These are phyloP conservation scores for Candida ipomoeae DNA, from an alignment of 805 yeast species.

Conservation along the genomic window DNA sequence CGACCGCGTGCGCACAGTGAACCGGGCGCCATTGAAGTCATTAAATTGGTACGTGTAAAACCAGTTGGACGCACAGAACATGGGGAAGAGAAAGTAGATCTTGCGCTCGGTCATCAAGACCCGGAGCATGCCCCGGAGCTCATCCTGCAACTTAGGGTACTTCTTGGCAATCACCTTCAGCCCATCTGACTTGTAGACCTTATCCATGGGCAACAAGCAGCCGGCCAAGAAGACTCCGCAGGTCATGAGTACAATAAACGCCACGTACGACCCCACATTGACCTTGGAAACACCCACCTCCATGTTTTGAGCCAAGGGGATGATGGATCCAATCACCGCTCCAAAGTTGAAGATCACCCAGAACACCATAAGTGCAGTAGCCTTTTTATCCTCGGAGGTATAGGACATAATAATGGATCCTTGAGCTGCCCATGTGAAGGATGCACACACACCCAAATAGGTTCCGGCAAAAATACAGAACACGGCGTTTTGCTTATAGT, in stretches of 20 bases:
- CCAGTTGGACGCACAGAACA: constrained; percentile 63
- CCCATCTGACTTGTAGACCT: constrained; percentile 49
- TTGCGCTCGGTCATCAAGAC: constrained; percentile 40
- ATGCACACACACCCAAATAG: constrained; percentile 52
- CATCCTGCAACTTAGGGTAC: constrained; percentile 45
- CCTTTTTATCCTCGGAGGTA: constrained; percentile 51
- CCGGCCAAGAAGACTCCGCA: constrained; percentile 44
- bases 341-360: constrained; percentile 63
- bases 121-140: constrained; percentile 37
- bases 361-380: constrained; percentile 49
- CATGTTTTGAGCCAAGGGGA: constrained; percentile 54
- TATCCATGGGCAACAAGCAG: constrained; percentile 44
- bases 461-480: constrained; percentile 57
- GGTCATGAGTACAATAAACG: constrained; percentile 49
- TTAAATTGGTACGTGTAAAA: constrained; percentile 64
- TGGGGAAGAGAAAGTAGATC: constrained; percentile 51
- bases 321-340: constrained; percentile 55
- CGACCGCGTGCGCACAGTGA: constrained; percentile 57
- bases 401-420: constrained; percentile 56
- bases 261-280: constrained; percentile 50
- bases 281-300: constrained; percentile 30
- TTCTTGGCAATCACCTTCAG: constrained; percentile 43
- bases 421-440: constrained; percentile 57
- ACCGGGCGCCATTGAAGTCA: constrained; percentile 51
- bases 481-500: constrained; percentile 44